Base-by-base conservation (phyloP, 805 yeast genomes). In the Lachancea dasiensis region DNA sequence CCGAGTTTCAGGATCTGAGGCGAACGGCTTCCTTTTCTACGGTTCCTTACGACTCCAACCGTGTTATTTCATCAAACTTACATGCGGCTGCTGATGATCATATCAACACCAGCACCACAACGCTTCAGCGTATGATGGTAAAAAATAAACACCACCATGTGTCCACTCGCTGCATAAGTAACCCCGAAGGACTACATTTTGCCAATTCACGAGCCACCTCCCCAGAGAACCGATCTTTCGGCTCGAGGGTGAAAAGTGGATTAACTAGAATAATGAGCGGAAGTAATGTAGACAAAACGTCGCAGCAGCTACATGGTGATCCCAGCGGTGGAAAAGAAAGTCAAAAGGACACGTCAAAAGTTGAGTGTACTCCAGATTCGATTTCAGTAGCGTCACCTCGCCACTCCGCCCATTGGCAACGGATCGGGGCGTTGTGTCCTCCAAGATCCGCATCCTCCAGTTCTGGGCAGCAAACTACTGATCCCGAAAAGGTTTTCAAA, bases 191-290 rank as follows among this genome's bases (percentile, higher is more conserved):
- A 5, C 20, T 37, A 14, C 29, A 31, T 19, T 23, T 19, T 10
- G 27, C 21, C 17, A 15, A 27, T 13, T 30, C 40, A 3, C 16
- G 26, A 10, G 24, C 40, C 4, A 27, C 40, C 6, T 29, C 36
- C 13, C 23, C 30, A 10, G 22, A 26, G 11, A 34, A 20, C 17
- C 49, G 51, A 1, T 56, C 61, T 2, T 42, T 56, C 14, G 53
- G 60, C 10, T 48, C 57, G 13, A 51, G 51, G 29, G 51, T 56
- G 23, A 55, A 47, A 27, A 45, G 46, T 29, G 53, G 60, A 7
- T 39, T 56, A 20, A 48, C 60, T 4, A 45, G 56, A 38, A 54
- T 56, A 20, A 50, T 56, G 10, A 52, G 57, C 28, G 43, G 46
- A 27, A 29, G 27, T n/a, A 28, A 11, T 7, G 8, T 16, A 3